Percentiles rank a stretch among this genome's conserved stretches.
Conservation (phyloP, 306 rosid genomes). For the Luffa aegyptiaca region DNA sequence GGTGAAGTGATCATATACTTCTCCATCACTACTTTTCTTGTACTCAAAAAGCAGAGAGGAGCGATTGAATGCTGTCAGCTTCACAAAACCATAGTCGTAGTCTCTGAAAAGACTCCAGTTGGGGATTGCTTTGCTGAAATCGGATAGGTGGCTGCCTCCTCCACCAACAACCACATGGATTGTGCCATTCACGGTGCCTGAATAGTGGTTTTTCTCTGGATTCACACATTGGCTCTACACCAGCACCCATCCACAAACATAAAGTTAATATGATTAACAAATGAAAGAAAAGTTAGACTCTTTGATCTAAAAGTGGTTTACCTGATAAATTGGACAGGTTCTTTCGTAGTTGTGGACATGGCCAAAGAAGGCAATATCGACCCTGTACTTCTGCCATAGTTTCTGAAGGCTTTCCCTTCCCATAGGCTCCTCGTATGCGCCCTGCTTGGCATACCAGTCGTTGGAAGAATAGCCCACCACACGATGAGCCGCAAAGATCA, state of each 20-base stretch:
- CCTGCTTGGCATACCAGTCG: constrained; percentile 43
- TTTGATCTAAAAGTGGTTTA: constrained; percentile 3
- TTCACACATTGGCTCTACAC: constrained; percentile 66
- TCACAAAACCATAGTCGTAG: constrained; percentile 60
- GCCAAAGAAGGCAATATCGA: constrained; percentile 78
- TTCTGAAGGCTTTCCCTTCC: constrained; percentile 85
- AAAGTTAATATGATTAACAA: background rate
- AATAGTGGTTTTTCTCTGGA: constrained; percentile 40
- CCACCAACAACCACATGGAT: constrained; percentile 87
- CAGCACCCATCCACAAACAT: background rate
- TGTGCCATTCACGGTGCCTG: constrained; percentile 56
- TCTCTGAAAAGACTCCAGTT: constrained; percentile 69
- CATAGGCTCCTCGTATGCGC: constrained; percentile 84
- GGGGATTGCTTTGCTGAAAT: constrained; percentile 39
- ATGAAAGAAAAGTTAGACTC: too few relatives aligned
- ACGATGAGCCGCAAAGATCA: constrained; percentile 83
- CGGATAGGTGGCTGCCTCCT: constrained; percentile 52
- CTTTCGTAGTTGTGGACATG: constrained; percentile 91
- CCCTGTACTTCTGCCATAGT: constrained; percentile 89
- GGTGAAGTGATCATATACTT: constrained; percentile 63
- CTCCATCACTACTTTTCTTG: constrained; percentile 70
- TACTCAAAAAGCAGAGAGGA: constrained; percentile 56
- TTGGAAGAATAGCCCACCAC: constrained; percentile 86
- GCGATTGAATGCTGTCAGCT: constrained; percentile 73
- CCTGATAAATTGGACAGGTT: constrained; percentile 87